Base-by-base conservation (phyloP, 2,329 filamentous ascomycete genomes). In the Acarospora socialis region DNA sequence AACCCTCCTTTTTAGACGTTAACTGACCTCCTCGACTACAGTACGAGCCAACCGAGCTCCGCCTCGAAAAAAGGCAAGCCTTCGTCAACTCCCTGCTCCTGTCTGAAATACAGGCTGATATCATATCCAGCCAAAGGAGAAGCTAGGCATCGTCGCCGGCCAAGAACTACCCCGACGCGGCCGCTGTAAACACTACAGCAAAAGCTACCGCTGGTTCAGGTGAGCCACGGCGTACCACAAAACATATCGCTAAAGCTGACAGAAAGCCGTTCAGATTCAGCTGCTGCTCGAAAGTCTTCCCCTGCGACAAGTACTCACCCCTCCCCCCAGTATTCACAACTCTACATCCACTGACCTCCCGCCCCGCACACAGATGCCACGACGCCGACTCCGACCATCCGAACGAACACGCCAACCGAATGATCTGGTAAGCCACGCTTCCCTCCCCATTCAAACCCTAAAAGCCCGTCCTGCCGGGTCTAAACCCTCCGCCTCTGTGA, bases 391-490 rank as follows among this genome's bases (percentile, higher is more conserved):
- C 74, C 44, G 74, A 78, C 30, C 82, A 92, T 56, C 59, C 68
- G 5, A 76, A 81, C 42, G 82, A 90, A 56, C 82, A 81, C 65
- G 82, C 82, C 5, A 82, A 77, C 46, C 65, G 81, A 29, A 90
- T 90, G 80, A 72, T 87, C 21, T 87, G 80, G 61, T 64, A 54
- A 36, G 57, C 47, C 20, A 21, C 28, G 10, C 21, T 31, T 28
- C 21, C 15, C 18, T 37, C 21, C 12, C n/a, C n/a, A n/a, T n/a
- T n/a, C n/a, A n/a, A n/a, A n/a, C n/a, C n/a, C n/a, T 9, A 14
- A 9, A 8, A 8, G 18, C 12, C 18, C n/a, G n/a, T n/a, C n/a
- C n/a, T n/a, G n/a, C n/a, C n/a, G n/a, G n/a, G n/a, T 33, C 8
- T 19, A 13, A 7, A 19, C 29, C 32, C 29, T 20, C 19, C 20